Evolutionary conservation across 2,329 filamentous ascomycete genomes (phyloP), one percentile per base, ranked within the genome.

Genomic region (Neonectria coccinea): DNA sequence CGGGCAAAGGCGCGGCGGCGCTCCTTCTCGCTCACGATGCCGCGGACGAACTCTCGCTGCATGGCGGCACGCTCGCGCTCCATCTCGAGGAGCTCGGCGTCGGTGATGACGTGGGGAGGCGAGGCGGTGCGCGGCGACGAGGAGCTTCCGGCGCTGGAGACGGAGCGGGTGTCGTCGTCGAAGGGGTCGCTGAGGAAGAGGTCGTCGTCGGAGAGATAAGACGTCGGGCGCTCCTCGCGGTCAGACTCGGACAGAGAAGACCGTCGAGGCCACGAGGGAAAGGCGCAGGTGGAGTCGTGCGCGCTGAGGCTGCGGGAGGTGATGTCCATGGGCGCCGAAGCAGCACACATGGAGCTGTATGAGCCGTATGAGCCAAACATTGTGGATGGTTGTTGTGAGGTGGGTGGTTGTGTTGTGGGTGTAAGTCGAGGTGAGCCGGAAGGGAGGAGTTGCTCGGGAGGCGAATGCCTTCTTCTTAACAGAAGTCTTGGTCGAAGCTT

Each of bases 131-230:
- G 70, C 45, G 77, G 77, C 52, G 78, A 78, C 16, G 78, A 81
- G 64, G 79, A 74, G 74, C 79, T 74, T 74, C 80, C 81, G 50
- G 83, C 79, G 73, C 81, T 83, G 72, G 79, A 82, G 56, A 84
- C 77, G 76, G 82, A 85, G 76, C 77, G 79, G 65, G 77, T 70
- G 71, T 86, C 83, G 71, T 87, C 83, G 70, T 86, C 83, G 60
- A 83, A 82, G 68, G 81, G 78, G 69, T 84, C 81, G 74, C 81
- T 74, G 62, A 85, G 81, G 77, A 87, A 85, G 59, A 90, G 84
- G 71, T 90, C 88, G 78, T 90, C 88, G 79, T 90, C 88, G 45
- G 87, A 88, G 67, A 90, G 81, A 77, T 84, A 88, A 1, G 86
- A 86, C 3, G 84, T 84, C 18, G 85, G 83, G 64, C 83, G 82